Conservation (phyloP, 73 alveolate genomes). For the Paramecium caudatum region DNA sequence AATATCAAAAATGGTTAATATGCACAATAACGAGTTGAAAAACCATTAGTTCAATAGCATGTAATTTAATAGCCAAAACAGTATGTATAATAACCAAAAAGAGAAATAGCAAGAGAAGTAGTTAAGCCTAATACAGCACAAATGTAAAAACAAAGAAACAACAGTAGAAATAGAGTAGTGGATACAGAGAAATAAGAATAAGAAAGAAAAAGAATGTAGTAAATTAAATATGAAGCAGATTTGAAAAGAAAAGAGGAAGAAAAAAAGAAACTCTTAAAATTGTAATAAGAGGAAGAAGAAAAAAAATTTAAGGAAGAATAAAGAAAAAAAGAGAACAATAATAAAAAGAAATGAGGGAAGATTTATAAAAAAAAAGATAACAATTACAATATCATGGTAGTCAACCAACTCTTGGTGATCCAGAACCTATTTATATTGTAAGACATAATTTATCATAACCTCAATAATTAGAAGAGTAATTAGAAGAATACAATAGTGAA, state of each 20-base stretch:
- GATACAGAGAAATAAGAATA: background rate
- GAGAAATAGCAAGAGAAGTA: background rate
- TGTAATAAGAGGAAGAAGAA: conserved; percentile 34
- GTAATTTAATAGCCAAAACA: background rate
- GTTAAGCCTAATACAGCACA: conserved; percentile 4
- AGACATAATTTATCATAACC: background rate
- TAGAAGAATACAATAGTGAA: conserved; percentile 59
- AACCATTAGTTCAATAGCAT: conserved; percentile 12
- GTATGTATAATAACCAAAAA: conserved; percentile 9
- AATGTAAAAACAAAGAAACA: background rate
- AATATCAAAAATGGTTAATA: background rate
- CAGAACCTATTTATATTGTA: conserved; percentile 3
- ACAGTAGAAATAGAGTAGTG: background rate
- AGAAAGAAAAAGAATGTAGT: background rate
- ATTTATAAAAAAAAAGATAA: conserved; percentile 46
- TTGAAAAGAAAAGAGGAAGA: conserved; percentile 25
- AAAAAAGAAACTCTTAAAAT: background rate
- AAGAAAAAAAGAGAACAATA: background rate
- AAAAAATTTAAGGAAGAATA: conserved; percentile 14
- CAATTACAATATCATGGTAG: background rate
- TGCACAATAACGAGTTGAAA: background rate
- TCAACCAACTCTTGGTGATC: background rate
- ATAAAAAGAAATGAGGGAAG: conserved; percentile 25
- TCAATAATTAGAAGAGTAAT: background rate
- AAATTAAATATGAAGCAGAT: conserved; percentile 32